Percentiles rank a stretch among this genome's conserved stretches.
Conservation (phyloP, 805 yeast genomes). For the Starmerella asiatica region DNA sequence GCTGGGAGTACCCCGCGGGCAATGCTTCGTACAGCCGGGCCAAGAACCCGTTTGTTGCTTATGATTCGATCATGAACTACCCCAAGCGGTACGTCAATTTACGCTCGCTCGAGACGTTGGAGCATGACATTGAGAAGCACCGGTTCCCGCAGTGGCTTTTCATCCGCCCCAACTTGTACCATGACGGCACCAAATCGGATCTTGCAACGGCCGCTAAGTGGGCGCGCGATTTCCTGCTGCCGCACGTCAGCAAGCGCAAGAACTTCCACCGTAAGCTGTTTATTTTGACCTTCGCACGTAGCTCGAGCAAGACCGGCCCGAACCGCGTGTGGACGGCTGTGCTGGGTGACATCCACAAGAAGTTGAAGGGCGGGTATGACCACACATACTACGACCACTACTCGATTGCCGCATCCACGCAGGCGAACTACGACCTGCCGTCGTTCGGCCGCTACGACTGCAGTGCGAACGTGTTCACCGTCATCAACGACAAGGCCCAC, state of each 20-base stretch:
- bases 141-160: constrained; percentile 39
- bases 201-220: constrained; percentile 36
- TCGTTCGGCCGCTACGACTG: constrained; percentile 40
- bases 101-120: constrained; percentile 37
- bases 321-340: constrained; percentile 37
- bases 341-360: constrained; percentile 37
- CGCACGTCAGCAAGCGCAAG: constrained; percentile 28
- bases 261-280: constrained; percentile 37
- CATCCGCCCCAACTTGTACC: constrained; percentile 42
- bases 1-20: constrained; percentile 34
- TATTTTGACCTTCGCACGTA: constrained; percentile 40
- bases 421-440: constrained; percentile 40
- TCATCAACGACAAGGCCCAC: constrained; percentile 29
- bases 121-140: constrained; percentile 30
- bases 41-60: constrained; percentile 37
- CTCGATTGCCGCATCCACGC: constrained; percentile 36
- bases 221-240: constrained; percentile 35
- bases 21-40: constrained; percentile 38
- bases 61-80: constrained; percentile 30
- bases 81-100: constrained; percentile 32
- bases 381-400: constrained; percentile 40
- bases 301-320: constrained; percentile 32
- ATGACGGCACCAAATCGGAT: constrained; percentile 41
- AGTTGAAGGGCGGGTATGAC: constrained; percentile 34
- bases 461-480: constrained; percentile 36